These are phyloP conservation scores for Curvularia eragrostidis DNA, from an alignment of 2,329 filamentous ascomycete species.

Conservation along the genomic window DNA sequence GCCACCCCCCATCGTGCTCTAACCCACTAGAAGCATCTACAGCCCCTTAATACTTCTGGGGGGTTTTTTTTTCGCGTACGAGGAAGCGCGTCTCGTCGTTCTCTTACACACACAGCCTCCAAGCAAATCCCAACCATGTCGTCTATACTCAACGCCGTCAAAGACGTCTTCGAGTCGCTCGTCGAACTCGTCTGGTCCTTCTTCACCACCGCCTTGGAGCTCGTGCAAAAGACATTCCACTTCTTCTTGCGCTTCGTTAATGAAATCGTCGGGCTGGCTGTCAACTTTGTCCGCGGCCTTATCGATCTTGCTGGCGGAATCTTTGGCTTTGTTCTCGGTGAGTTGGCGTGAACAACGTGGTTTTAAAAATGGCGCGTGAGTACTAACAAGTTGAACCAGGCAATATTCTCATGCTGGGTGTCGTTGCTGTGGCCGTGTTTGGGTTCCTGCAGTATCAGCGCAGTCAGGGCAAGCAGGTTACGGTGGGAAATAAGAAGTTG, in stretches of 20 bases:
- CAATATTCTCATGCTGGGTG: slow-evolving; percentile 45
- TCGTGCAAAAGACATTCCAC: slow-evolving; percentile 39
- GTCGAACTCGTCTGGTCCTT: slow-evolving; percentile 46
- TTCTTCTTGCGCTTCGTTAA: slow-evolving; percentile 39
- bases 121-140: slow-evolving; percentile 34
- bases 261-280: slow-evolving; percentile 36
- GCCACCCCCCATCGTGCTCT: slow-evolving; percentile 5
- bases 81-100: too few relatives aligned
- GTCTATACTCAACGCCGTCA: slow-evolving; percentile 42
- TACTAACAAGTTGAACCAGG: slow-evolving; percentile 30
- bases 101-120: too few relatives aligned
- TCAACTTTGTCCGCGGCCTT: slow-evolving; percentile 45
- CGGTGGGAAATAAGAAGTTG: slow-evolving; percentile 48
- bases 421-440: slow-evolving; percentile 41
- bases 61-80: too few relatives aligned
- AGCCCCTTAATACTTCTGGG: neutral
- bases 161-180: slow-evolving; percentile 42
- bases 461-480: slow-evolving; percentile 44
- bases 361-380: neutral
- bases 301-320: slow-evolving; percentile 46
- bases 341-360: slow-evolving; percentile 6
- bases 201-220: slow-evolving; percentile 44
- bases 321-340: slow-evolving; percentile 43
- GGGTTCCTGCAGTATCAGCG: slow-evolving; percentile 49
- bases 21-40: neutral